Evolutionary conservation across 306 rosid species (phyloP).

Genomic region (Corylus americana): DNA sequence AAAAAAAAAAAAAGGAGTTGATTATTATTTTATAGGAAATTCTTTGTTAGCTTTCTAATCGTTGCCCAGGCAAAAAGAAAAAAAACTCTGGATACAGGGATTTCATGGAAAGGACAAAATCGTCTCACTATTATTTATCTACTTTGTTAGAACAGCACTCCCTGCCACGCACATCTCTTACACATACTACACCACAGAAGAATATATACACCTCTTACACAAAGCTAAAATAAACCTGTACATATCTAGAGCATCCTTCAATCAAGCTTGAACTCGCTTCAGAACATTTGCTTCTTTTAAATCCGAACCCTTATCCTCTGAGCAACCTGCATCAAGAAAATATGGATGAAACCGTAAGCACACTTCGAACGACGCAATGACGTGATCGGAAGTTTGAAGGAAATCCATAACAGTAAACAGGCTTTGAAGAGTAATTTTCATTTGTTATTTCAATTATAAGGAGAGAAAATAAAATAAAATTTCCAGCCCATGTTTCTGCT

Average conservation of each 20-base stretch:
- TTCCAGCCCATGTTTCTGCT: not conserved
- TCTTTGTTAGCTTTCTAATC: not conserved
- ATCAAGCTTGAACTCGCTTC: constrained; percentile 23
- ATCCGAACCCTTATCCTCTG: constrained; percentile 64
- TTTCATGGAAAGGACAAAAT: not conserved
- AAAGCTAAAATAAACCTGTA: constrained; percentile 27
- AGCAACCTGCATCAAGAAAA: constrained; percentile 66
- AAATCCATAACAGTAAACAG: constrained; percentile 3
- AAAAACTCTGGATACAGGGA: no score
- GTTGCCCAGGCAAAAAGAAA: not conserved
- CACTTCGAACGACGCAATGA: not conserved
- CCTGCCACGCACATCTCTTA: constrained; percentile 7
- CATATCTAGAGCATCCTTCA: constrained; percentile 27
- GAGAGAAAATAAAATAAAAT: not conserved
- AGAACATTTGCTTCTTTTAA: constrained; percentile 18
- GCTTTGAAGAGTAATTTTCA: no score
- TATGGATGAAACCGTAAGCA: not conserved
- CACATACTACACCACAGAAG: constrained; percentile 8
- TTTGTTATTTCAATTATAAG: no score
- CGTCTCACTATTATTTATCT: not conserved
- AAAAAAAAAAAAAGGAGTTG: no score
- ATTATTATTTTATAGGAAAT: not conserved
- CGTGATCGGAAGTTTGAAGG: not conserved
- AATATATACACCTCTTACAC: constrained; percentile 17
- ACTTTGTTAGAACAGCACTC: constrained; percentile 9